Evolutionary conservation across 495 filamentous ascomycete genomes (phyloP).

Genomic region (Entonaema liquescens): DNA sequence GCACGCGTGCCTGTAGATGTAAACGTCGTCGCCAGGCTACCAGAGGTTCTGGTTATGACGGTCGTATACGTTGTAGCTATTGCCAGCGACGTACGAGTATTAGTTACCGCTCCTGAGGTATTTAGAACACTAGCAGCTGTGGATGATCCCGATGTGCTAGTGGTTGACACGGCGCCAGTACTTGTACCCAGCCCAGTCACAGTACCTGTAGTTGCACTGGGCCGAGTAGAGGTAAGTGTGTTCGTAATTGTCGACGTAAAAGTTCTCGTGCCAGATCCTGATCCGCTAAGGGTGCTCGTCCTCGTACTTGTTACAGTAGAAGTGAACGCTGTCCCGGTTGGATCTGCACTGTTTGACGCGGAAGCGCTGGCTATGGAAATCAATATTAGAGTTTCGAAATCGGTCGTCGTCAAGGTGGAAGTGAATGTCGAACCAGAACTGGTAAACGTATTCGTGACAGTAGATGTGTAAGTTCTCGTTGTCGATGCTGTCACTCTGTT

Average conservation of each 20-base stretch:
- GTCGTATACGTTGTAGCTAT: constrained; percentile 11
- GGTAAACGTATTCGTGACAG: constrained; percentile 18
- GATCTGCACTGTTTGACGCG: neutral
- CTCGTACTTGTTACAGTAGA: constrained; percentile 26
- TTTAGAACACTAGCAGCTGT: too few relatives aligned
- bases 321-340: neutral
- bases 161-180: too few relatives aligned
- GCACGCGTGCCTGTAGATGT: constrained; percentile 17
- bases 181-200: too few relatives aligned
- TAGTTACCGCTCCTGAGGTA: too few relatives aligned
- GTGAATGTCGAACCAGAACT: constrained; percentile 11
- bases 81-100: too few relatives aligned
- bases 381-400: neutral
- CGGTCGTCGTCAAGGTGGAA: constrained; percentile 10
- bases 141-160: too few relatives aligned
- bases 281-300: constrained; percentile 23
- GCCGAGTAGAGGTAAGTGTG: constrained; percentile 21
- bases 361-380: neutral
- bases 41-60: constrained; percentile 4
- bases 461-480: constrained; percentile 24
- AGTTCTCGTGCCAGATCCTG: constrained; percentile 18
- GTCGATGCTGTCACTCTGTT: neutral
- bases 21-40: constrained; percentile 4
- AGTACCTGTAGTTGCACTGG: neutral
- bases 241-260: constrained; percentile 31